Percentiles rank a stretch among this genome's conserved stretches.
Evolutionary conservation across 345 rosid species (phyloP).

Genomic region (Cochlearia excelsa): DNA sequence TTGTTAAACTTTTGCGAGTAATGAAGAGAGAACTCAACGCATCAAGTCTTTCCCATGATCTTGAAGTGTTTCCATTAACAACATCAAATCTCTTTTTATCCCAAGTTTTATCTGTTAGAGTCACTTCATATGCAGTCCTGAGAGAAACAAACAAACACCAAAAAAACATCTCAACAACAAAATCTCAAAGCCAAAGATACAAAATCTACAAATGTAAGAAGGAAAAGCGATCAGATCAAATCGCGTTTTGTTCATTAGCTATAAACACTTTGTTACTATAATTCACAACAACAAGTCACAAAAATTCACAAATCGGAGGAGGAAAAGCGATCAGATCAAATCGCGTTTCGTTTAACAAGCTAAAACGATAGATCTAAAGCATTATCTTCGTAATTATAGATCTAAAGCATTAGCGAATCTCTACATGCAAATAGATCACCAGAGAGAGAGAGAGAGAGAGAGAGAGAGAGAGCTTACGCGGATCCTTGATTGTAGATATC

Average conservation of each 20-base stretch:
- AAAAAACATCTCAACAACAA: not conserved
- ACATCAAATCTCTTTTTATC: constrained; percentile 54
- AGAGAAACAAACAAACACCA: not conserved
- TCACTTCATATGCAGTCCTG: constrained; percentile 90
- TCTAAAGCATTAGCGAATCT: not conserved
- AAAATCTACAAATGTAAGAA: not conserved
- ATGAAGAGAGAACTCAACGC: constrained; percentile 52
- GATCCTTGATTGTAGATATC: constrained; percentile 95
- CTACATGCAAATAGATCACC: constrained; percentile 19
- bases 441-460: not conserved
- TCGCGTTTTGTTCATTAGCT: not conserved
- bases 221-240: constrained; percentile 14
- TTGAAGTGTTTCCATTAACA: constrained; percentile 68
- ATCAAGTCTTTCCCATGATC: constrained; percentile 94
- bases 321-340: constrained; percentile 12
- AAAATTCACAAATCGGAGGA: not conserved
- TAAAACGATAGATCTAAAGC: constrained; percentile 18
- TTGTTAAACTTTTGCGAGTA: not conserved
- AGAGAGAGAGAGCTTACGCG: constrained; percentile 49
- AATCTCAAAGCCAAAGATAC: not conserved
- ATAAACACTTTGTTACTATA: not conserved
- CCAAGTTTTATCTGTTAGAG: constrained; percentile 68
- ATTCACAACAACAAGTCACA: no score
- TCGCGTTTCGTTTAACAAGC: not conserved
- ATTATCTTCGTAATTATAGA: constrained; percentile 1